Base-by-base conservation (phyloP, 2,329 filamentous ascomycete species). In the Alternaria ethzedia region DNA sequence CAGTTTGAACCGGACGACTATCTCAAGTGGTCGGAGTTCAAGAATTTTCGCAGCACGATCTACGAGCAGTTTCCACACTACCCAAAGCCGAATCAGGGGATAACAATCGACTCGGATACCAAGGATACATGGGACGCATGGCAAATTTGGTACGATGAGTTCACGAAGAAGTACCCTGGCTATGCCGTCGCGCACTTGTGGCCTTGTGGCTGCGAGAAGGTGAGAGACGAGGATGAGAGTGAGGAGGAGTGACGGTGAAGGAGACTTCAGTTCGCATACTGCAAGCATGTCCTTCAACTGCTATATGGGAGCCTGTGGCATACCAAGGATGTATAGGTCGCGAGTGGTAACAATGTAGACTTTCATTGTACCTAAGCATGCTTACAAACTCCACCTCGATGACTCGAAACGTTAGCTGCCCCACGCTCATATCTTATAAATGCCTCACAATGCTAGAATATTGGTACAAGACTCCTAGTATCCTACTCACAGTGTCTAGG, bases 151-250 rank as follows among this genome's bases (percentile, higher is more conserved):
- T 69, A 69, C 30, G 13, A 3, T 5, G 25, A 36, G 9, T 74
- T 73, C 26, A 36, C 36, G 17, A 12, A 64, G 3, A 74, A 67
- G 55, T 77, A 74, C 32, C 66, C 64, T 9, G 73, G 75, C 1
- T 55, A 62, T 30, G 10, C 13, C 2, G 32, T 67, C 5, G 54
- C 25, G 6, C 52, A 68, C 30, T 52, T 71, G 13, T 77, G 74
- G 74, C 65, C 68, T 9, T 77, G 75, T 59, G 73, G 75, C 3
- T 77, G 75, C 56, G 60, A 61, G 47, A 64, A 64, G 46, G n/a
- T 59, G 2, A 26, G 43, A 5, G 65, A 57, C 3, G 61, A 55
- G 10, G 56, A 59, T 26, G 67, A 68, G 49, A 60, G 55, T 23
- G 61, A 70, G 13, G 70, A 74, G 50, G 67, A 72, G 49, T 72